Conservation (phyloP, 164 flowering plant genomes). For the Magnolia changhungtana region DNA sequence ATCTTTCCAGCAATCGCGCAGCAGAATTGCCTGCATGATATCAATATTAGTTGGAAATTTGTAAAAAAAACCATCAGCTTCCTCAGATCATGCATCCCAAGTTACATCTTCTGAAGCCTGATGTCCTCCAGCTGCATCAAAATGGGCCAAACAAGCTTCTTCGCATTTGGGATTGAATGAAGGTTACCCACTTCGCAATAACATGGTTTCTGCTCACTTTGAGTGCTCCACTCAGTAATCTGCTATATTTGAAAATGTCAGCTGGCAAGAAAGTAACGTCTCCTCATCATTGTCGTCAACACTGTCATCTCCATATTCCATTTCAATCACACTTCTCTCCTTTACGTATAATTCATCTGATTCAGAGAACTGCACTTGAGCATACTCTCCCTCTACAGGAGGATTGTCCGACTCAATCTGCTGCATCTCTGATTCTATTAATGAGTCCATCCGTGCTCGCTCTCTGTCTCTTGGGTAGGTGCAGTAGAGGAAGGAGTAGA, state of each 20-base stretch:
- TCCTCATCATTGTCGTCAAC: slow-evolving; percentile 47
- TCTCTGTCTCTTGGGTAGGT: slow-evolving; percentile 92
- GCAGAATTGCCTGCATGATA: no score
- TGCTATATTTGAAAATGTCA: slow-evolving; percentile 40
- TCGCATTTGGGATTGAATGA: not conserved
- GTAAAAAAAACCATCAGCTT: no score
- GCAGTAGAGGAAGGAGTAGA: slow-evolving; percentile 71
- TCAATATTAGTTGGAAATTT: no score
- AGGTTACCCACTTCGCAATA: not conserved
- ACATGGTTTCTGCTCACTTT: not conserved
- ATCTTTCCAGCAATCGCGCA: no score
- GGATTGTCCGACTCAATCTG: slow-evolving; percentile 38
- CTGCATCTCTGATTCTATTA: slow-evolving; percentile 73
- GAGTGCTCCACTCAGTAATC: slow-evolving; percentile 4
- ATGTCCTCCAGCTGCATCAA: not conserved
- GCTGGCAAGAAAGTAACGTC: slow-evolving; percentile 35
- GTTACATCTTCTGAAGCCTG: not conserved
- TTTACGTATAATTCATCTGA: slow-evolving; percentile 22
- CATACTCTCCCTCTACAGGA: slow-evolving; percentile 16
- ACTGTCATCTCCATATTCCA: slow-evolving; percentile 41
- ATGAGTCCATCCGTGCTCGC: slow-evolving; percentile 61
- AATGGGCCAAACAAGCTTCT: not conserved
- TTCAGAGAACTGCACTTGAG: slow-evolving; percentile 19
- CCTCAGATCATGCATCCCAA: no score
- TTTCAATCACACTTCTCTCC: slow-evolving; percentile 37